Evolutionary conservation across 1,139 yeast genomes (phyloP).

Genomic region (Yamadazyma sp.): DNA sequence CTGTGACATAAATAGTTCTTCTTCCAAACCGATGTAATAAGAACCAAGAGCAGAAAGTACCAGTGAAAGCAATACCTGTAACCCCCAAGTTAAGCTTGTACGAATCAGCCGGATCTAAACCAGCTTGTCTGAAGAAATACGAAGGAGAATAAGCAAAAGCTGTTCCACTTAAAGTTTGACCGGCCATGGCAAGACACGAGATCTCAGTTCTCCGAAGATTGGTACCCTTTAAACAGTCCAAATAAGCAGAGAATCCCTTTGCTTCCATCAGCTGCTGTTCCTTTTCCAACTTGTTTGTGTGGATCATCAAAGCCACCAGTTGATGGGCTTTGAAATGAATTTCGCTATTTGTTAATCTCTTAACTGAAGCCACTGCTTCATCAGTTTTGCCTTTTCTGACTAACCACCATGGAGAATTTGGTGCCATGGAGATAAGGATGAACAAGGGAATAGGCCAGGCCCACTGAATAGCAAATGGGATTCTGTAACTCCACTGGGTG

Average conservation of each 20-base stretch:
- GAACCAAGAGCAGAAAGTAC: conserved; percentile 22
- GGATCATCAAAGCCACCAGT: conserved; percentile 11
- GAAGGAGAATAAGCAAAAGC: conserved; percentile 24
- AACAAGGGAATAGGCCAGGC: conserved; percentile 30
- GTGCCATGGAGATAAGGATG: conserved; percentile 24
- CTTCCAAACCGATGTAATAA: conserved; percentile 21
- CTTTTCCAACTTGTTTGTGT: conserved; percentile 12
- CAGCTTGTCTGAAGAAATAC: conserved; percentile 36
- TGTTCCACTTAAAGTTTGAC: conserved; percentile 12
- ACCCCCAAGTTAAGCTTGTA: conserved; percentile 29
- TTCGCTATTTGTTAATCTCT: conserved; percentile 5
- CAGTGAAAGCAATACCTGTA: conserved; percentile 23
- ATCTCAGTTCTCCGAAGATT: conserved; percentile 24
- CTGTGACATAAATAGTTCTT: conserved; percentile 23
- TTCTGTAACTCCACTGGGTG: conserved; percentile 31
- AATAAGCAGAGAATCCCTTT: conserved; percentile 19
- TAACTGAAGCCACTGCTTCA: conserved; percentile 10
- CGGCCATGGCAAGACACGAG: conserved; percentile 18
- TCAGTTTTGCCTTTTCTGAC: conserved; percentile 11
- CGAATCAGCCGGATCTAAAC: conserved; percentile 22
- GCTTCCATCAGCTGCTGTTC: conserved; percentile 5
- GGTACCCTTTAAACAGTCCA: conserved; percentile 20
- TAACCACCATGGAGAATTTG: conserved; percentile 21
- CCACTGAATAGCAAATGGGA: conserved; percentile 48
- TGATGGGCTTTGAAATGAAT: conserved; percentile 9